phyloP scores from a whole-genome alignment of 2,329 filamentous ascomycete species.

The Diaporthe vexans region DNA sequence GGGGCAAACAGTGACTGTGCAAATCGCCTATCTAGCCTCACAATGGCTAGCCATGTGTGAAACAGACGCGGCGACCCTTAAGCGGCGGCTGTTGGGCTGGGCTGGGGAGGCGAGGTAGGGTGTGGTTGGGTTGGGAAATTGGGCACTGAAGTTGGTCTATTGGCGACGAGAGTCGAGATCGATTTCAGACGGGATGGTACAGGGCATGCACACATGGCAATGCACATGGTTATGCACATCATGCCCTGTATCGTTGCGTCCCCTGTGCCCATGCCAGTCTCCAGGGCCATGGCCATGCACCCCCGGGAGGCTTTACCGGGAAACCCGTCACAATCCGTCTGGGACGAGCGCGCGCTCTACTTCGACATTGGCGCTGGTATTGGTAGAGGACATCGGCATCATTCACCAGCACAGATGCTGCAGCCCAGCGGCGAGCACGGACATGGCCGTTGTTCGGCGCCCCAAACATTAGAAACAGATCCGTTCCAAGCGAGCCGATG shows the following conservation, averaged over 20 bases:
- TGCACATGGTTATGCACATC: slow-evolving; percentile 33
- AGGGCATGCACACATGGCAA: slow-evolving; percentile 29
- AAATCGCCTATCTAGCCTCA: slow-evolving; percentile 7
- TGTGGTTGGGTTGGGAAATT: slow-evolving; percentile 7
- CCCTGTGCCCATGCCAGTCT: slow-evolving; percentile 20
- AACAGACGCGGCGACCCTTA: slow-evolving; percentile 29
- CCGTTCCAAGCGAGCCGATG: slow-evolving; percentile 16
- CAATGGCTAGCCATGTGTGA: slow-evolving; percentile 28
- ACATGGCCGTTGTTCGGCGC: slow-evolving; percentile 29
- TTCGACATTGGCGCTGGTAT: slow-evolving; percentile 19
- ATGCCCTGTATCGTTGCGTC: slow-evolving; percentile 19
- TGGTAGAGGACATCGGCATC: slow-evolving; percentile 22
- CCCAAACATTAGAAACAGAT: slow-evolving; percentile 31
- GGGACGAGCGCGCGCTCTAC: slow-evolving; percentile 32
- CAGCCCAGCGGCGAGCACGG: slow-evolving; percentile 31
- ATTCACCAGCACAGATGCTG: slow-evolving; percentile 30
- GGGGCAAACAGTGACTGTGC: background rate
- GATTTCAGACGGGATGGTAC: slow-evolving; percentile 29
- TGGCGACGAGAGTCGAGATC: slow-evolving; percentile 21
- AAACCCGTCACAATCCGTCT: slow-evolving; percentile 18
- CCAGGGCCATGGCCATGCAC: slow-evolving; percentile 24
- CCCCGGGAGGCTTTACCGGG: slow-evolving; percentile 28
- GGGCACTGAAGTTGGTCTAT: slow-evolving; percentile 21
- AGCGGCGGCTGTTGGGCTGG: slow-evolving; percentile 31
- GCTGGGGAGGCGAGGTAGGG: background rate